Evolutionary conservation across 2,329 filamentous ascomycete genomes (phyloP), one percentile per base, ranked within the genome.

Genomic region (Lecanicillium sp.): DNA sequence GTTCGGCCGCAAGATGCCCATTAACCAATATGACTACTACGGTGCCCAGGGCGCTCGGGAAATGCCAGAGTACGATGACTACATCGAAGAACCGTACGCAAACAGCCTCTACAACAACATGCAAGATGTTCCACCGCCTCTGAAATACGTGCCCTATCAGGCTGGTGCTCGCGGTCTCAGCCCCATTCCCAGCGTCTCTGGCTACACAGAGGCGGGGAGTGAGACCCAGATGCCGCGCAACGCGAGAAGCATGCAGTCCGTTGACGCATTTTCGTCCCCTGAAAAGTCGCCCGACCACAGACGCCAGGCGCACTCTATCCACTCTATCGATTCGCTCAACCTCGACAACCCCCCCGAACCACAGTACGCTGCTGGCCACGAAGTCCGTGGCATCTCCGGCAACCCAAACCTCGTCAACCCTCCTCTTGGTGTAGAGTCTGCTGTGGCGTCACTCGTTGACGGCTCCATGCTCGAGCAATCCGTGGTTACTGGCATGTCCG

Each of bases 101-200:
- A 64, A 71, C 54, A 67, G 70, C 41, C 79, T 77, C 55, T 80
- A 78, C 56, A 73, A 69, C 55, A 73, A 69, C 55, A 74, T 73
- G 3, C 81, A 84, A 55, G 78, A 84, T 52, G 81, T 84, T 2
- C 80, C 81, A 2, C 77, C 79, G 3, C 80, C 79, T 14, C 65
- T 83, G 23, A 79, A 78, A 54, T 86, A 85, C 56, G 74, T 83
- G n/a, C 79, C 84, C 1, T 84, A 87, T 53, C 77, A 83, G 56
- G 75, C 81, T 10, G 80, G 85, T 55, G 77, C 80, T 44, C 84
- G 87, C 35, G 84, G 83, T 10, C 68, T 94, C 41, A 96, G 90
- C 61, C 91, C 91, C 0, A 90, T 95, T 51, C 90, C 93, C 56
- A 96, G 90, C 58, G 87, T 95, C 14, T 91, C 89, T 10, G 93